Evolutionary conservation across 768 basidiomycete species (phyloP).

Genomic region (Tricholoma hemisulphureum): DNA sequence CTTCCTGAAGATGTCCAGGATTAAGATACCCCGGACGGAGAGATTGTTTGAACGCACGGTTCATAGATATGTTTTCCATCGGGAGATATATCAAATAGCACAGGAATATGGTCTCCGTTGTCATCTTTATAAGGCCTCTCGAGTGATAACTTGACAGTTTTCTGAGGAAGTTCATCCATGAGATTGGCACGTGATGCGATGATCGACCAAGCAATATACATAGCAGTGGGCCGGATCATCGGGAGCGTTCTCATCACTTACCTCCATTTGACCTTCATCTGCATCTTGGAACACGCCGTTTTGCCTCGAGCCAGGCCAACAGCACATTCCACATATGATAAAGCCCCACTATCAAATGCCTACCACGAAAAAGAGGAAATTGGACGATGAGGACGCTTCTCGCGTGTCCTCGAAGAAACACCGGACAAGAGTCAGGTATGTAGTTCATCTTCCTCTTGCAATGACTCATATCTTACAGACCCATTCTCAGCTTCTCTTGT

Average conservation of each 20-base stretch:
- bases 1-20: conserved; percentile 36
- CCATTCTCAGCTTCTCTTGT: conserved; percentile 64
- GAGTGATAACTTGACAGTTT: conserved; percentile 62
- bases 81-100: conserved; percentile 64
- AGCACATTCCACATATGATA: conserved; percentile 28
- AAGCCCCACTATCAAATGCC: conserved; percentile 28
- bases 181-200: neutral
- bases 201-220: conserved; percentile 3
- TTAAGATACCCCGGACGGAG: conserved; percentile 9
- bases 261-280: neutral
- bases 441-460: conserved; percentile 15
- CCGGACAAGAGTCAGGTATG: conserved; percentile 78
- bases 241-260: neutral
- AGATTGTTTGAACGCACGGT: conserved; percentile 47
- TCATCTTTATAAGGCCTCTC: conserved; percentile 85
- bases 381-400: conserved; percentile 54
- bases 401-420: conserved; percentile 58
- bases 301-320: conserved; percentile 1
- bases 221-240: conserved; percentile 1
- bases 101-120: conserved; percentile 57
- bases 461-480: conserved; percentile 10
- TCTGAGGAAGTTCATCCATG: conserved; percentile 46
- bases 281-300: neutral
- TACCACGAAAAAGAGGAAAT: conserved; percentile 58
- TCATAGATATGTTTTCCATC: conserved; percentile 72